Evolutionary conservation across 331 rosid genomes (phyloP).

Genomic region (Prunus yedoensis): DNA sequence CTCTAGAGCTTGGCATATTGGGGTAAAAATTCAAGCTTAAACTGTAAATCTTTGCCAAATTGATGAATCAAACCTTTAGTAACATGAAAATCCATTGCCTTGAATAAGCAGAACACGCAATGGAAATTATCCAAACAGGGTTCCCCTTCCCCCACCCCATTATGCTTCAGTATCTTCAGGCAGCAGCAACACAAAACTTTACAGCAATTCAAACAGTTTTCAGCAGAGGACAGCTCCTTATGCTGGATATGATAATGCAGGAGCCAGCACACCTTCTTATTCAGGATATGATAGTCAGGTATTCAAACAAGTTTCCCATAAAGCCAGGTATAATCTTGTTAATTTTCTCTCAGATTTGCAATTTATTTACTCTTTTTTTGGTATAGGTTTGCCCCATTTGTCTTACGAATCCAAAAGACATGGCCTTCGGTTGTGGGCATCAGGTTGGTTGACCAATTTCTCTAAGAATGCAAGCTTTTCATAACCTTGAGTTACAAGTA

Average conservation of each 20-base stretch:
- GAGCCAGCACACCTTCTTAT: slow-evolving; percentile 36
- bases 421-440: slow-evolving; percentile 91
- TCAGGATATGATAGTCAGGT: slow-evolving; percentile 74
- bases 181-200: slow-evolving; percentile 21
- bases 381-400: slow-evolving; percentile 76
- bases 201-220: slow-evolving; percentile 45
- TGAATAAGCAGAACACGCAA: slow-evolving; percentile 36
- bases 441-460: slow-evolving; percentile 62
- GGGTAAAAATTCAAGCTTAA: slow-evolving; percentile 48
- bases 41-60: neutral
- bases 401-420: slow-evolving; percentile 53
- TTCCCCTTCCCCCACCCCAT: slow-evolving; percentile 78
- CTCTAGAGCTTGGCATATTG: slow-evolving; percentile 74
- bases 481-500: neutral
- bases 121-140: slow-evolving; percentile 58
- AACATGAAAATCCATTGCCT: neutral
- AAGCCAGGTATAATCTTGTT: neutral
- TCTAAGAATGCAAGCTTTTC: neutral
- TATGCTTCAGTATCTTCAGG: slow-evolving; percentile 37
- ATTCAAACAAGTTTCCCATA: slow-evolving; percentile 4
- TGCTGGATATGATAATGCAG: slow-evolving; percentile 30
- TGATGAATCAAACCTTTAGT: neutral
- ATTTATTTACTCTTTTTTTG: neutral
- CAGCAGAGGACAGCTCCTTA: slow-evolving; percentile 42
- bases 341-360: neutral